Base-by-base conservation (phyloP, 768 basidiomycete species). In the Cantharellus cinnabarinus region DNA sequence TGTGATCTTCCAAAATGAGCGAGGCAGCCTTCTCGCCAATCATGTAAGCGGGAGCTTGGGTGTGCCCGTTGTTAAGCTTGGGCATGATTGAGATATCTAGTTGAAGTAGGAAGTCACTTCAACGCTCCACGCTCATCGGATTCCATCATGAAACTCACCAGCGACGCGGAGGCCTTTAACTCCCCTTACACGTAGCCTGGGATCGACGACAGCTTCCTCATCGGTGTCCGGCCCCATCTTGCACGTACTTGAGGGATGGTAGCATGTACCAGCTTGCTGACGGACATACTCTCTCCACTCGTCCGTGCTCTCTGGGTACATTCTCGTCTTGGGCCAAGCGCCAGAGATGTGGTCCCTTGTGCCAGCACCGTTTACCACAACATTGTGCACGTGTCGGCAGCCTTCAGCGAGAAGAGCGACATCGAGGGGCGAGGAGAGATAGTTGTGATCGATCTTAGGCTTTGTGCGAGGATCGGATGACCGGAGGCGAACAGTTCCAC, bases 371-470 rank as follows among this genome's bases (percentile, higher is more conserved):
- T 54, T 7, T 54, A 54, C 59, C 52, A 59, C 29, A 38, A 57
- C 61, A 15, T 62, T 54, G 57, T 58, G 55, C 5, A 55, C 20
- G 35, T 35, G 42, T 29, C 52, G 20, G 14, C 42, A 59, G 40
- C 59, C 59, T 42, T 60, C 54, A n/a, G 56, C 59, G 34, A 60
- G 20, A 10, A 39, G 5, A 4, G 40, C 54, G n/a, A 37, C 37
- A 41, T 60, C 59, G 5, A 40, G 29, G 5, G 51, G 59, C 41
- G 54, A 4, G 35, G 20, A 29, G 39, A 63, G 59, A 54, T 63
- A 63, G 37, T 56, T 54, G 57, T 56, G 56, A 42, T 63, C 62
- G 57, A 60, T 44, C 2, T 41, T 50, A 40, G 62, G 62, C 52
- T 57, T 51, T 38, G 35, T 54, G n/a, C 5, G 4, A 0, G 62